A percentile compares a stretch with the other conserved stretches of the same genome.
Evolutionary conservation across 1,139 yeast genomes (phyloP).

Genomic region (Zygosaccharomyces pseudobailii): DNA sequence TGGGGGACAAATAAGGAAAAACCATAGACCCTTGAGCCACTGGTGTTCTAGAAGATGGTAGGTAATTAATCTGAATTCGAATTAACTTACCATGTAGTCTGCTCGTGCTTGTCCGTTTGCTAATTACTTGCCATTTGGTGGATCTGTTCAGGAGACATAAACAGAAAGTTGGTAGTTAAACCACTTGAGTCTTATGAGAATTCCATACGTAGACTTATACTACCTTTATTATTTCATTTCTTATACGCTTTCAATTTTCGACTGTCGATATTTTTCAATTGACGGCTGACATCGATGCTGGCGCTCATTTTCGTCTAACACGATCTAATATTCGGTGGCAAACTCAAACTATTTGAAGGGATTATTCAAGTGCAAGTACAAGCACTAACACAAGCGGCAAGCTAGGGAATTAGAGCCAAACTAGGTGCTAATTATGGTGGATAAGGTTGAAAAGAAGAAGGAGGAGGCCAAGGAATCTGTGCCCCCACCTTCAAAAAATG

Average conservation of each 20-base stretch:
- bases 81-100: too few species aligned
- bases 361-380: background rate
- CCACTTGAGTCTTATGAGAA: too few species aligned
- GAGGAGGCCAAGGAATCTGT: slow-evolving; percentile 10
- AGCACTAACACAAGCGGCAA: background rate
- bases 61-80: too few species aligned
- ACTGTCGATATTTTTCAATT: background rate
- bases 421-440: slow-evolving; percentile 8
- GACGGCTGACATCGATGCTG: background rate
- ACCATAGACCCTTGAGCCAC: too few species aligned
- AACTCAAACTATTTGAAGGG: slow-evolving; percentile 6
- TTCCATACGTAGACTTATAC: too few species aligned
- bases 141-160: too few species aligned
- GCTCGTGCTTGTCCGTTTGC: too few species aligned
- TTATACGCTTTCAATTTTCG: background rate
- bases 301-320: slow-evolving; percentile 3
- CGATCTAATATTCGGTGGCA: slow-evolving; percentile 9
- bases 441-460: slow-evolving; percentile 10
- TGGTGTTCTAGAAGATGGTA: too few species aligned
- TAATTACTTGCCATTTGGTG: too few species aligned
- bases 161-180: too few species aligned
- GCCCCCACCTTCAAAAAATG: slow-evolving; percentile 15
- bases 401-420: background rate
- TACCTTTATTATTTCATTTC: background rate
- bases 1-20: too few species aligned